Evolutionary conservation across 2,329 filamentous ascomycete species (phyloP).

Genomic region (Meredithiella fracta): DNA sequence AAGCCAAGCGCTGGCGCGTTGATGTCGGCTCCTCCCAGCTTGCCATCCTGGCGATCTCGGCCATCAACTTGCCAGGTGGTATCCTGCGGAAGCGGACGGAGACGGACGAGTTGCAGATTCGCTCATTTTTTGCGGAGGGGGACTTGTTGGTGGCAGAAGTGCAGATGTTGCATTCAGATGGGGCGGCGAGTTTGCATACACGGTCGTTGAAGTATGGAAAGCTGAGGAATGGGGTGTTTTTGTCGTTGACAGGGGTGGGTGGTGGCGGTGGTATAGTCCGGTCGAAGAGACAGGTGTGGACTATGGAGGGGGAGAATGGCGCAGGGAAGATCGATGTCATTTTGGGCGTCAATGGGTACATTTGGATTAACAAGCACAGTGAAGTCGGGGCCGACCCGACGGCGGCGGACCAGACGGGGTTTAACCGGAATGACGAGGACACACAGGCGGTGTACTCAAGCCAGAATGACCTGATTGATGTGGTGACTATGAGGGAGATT

Average conservation of each 20-base stretch:
- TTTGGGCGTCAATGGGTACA: conserved; percentile 89
- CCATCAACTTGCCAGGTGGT: conserved; percentile 88
- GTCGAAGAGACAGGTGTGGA: conserved; percentile 74
- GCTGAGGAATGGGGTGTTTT: conserved; percentile 80
- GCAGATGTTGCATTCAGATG: conserved; percentile 73
- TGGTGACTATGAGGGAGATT: conserved; percentile 73
- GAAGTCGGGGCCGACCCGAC: conserved; percentile 38
- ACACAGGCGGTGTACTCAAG: conserved; percentile 80
- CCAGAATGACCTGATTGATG: conserved; percentile 74
- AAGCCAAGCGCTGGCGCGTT: conserved; percentile 82
- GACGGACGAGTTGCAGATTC: conserved; percentile 92
- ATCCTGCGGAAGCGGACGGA: conserved; percentile 83
- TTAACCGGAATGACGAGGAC: conserved; percentile 77
- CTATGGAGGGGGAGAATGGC: conserved; percentile 42
- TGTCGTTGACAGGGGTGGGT: conserved; percentile 64
- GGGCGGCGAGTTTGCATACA: conserved; percentile 75
- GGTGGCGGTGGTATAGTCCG: conserved; percentile 78
- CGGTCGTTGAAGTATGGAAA: conserved; percentile 88
- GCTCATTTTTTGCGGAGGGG: conserved; percentile 91
- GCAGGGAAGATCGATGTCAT: conserved; percentile 64
- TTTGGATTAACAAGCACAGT: conserved; percentile 81
- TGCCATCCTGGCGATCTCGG: conserved; percentile 66
- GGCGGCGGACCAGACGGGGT: conserved; percentile 43
- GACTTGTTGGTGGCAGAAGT: conserved; percentile 91
- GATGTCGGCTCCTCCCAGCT: conserved; percentile 81